These are phyloP conservation scores for Ciborinia camelliae DNA, from an alignment of 2,329 filamentous ascomycete species.

Conservation along the genomic window DNA sequence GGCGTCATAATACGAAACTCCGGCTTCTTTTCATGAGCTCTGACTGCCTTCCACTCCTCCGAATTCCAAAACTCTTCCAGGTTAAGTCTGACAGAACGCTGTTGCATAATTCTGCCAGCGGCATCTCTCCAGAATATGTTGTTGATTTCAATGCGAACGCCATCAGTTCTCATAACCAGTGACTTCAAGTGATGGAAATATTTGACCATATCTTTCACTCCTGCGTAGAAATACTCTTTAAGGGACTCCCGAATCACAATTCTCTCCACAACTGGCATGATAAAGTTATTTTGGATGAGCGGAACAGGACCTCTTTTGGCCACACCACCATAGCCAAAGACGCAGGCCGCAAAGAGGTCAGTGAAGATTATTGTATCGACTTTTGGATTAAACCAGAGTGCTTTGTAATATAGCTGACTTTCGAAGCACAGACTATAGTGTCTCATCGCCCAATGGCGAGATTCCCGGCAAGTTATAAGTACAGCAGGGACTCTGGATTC, in stretches of 20 bases:
- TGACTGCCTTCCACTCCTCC: neutral
- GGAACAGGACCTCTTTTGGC: rapidly evolving
- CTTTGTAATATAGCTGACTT: neutral
- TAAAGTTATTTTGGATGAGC: neutral
- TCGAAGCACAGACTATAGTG: neutral
- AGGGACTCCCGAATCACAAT: neutral
- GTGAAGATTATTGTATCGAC: neutral
- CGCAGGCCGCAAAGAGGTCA: rapidly evolving
- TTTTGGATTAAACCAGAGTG: neutral
- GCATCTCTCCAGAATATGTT: no score
- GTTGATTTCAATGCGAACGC: no score
- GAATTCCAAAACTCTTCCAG: neutral
- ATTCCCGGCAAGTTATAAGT: neutral
- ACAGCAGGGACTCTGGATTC: neutral
- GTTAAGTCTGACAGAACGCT: neutral
- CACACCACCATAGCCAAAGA: neutral
- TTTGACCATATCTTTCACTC: no score
- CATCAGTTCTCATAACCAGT: neutral
- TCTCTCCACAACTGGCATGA: neutral
- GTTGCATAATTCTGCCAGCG: neutral
- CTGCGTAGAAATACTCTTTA: rapidly evolving
- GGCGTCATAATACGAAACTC: neutral
- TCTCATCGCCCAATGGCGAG: constrained; percentile 4
- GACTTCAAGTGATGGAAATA: neutral
- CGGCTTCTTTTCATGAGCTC: neutral